phyloP scores from a whole-genome alignment of 148 eudicot species.

The Heliosperma pusillum region DNA sequence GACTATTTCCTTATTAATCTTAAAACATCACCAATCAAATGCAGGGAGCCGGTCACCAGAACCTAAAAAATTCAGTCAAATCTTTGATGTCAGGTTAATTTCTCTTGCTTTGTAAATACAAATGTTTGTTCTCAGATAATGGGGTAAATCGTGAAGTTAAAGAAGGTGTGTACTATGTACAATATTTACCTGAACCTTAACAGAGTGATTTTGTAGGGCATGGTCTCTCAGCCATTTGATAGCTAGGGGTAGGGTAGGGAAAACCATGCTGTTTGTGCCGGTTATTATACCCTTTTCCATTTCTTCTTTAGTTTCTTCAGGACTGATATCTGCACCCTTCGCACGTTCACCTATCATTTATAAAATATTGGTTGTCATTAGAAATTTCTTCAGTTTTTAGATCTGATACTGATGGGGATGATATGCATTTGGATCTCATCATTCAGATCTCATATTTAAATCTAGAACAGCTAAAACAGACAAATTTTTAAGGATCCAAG shows the following conservation, averaged over 20 bases:
- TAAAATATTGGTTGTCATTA: neutral
- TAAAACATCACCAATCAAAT: conserved; percentile 83
- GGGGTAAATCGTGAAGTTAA: neutral
- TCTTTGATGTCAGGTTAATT: neutral
- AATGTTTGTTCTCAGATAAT: neutral
- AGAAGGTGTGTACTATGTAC: neutral
- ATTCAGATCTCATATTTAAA: too few species aligned
- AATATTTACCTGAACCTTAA: conserved; percentile 64
- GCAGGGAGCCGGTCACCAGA: conserved; percentile 87
- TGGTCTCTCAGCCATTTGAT: conserved; percentile 86
- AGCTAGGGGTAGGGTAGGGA: conserved; percentile 83
- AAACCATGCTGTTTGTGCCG: conserved; percentile 63
- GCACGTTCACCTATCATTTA: conserved; percentile 38
- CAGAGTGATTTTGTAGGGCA: conserved; percentile 56
- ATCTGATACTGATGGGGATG: too few species aligned
- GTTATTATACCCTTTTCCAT: conserved; percentile 34
- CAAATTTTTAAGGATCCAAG: too few species aligned
- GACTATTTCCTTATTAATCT: conserved; percentile 64
- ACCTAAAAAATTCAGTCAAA: conserved; percentile 45
- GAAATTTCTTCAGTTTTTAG: neutral
- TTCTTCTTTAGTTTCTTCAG: conserved; percentile 43
- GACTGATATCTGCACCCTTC: conserved; percentile 35
- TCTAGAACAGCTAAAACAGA: too few species aligned
- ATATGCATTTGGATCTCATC: too few species aligned
- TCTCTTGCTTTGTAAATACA: neutral